phyloP scores from a whole-genome alignment of 2,329 filamentous ascomycete genomes.

The Trichoderma sp. region DNA sequence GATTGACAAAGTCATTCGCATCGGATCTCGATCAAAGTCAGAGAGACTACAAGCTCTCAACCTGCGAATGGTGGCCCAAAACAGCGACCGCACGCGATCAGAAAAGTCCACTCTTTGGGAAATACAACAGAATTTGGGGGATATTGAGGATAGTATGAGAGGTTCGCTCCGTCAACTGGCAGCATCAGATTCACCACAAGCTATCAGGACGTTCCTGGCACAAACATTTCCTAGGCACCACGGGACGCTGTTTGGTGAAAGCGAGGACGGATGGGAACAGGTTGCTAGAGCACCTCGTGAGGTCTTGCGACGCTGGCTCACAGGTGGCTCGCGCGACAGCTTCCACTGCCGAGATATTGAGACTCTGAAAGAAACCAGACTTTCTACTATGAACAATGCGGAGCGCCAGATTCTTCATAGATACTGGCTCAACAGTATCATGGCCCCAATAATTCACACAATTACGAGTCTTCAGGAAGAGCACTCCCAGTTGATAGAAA shows the following conservation, averaged over 20 bases:
- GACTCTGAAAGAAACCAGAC: background rate
- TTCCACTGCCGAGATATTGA: background rate
- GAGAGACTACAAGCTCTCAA: conserved; percentile 49
- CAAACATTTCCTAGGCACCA: background rate
- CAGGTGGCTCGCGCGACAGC: background rate
- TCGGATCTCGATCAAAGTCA: conserved; percentile 58
- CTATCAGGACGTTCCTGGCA: background rate
- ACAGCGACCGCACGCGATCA: conserved; percentile 36
- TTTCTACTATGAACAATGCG: conserved; percentile 8
- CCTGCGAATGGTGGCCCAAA: conserved; percentile 40
- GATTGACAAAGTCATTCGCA: conserved; percentile 51
- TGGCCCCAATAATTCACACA: background rate
- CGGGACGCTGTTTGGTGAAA: background rate
- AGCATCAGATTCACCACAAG: background rate
- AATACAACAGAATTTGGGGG: background rate
- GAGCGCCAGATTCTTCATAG: conserved; percentile 14
- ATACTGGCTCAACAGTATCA: conserved; percentile 13
- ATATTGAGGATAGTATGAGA: background rate
- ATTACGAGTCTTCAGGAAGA: background rate
- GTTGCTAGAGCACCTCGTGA: background rate
- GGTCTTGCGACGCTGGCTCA: background rate
- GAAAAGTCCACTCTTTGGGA: conserved; percentile 28
- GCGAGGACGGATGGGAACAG: conserved; percentile 7
- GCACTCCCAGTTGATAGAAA: conserved; percentile 3
- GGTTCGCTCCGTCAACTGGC: background rate